phyloP scores from a whole-genome alignment of 306 rosid species.

The Notholithocarpus densiflorus region DNA sequence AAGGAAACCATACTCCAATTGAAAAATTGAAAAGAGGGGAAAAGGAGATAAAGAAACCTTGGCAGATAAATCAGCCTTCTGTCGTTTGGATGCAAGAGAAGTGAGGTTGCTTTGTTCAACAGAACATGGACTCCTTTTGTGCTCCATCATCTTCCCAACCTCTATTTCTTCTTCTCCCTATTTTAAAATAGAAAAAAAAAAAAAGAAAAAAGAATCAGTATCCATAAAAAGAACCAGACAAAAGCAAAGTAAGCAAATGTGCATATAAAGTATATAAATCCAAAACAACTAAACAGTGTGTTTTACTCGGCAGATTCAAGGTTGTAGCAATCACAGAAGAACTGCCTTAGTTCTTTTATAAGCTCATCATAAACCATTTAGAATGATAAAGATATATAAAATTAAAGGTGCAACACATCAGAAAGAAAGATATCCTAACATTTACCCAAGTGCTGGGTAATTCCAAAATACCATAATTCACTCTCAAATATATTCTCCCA shows the following conservation, averaged over 20 bases:
- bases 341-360: not conserved
- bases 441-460: not conserved
- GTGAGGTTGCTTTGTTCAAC: constrained; percentile 66
- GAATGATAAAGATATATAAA: no score
- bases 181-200: constrained; percentile 18
- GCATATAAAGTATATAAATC: not conserved
- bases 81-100: constrained; percentile 81
- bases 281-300: not conserved
- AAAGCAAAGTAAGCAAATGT: not conserved
- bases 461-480: not conserved
- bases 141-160: constrained; percentile 74
- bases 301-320: not conserved
- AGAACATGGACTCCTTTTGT: constrained; percentile 77
- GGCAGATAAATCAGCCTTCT: constrained; percentile 71
- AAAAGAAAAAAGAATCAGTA: not conserved
- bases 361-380: not conserved
- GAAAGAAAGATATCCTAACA: not conserved
- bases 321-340: not conserved
- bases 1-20: constrained; percentile 1
- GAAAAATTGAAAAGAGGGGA: constrained; percentile 10
- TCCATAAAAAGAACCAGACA: not conserved
- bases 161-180: constrained; percentile 76
- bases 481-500: not conserved
- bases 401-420: not conserved
- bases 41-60: constrained; percentile 54